phyloP scores from a whole-genome alignment of 2,329 filamentous ascomycete genomes.

The Zymoseptoria passerinii region DNA sequence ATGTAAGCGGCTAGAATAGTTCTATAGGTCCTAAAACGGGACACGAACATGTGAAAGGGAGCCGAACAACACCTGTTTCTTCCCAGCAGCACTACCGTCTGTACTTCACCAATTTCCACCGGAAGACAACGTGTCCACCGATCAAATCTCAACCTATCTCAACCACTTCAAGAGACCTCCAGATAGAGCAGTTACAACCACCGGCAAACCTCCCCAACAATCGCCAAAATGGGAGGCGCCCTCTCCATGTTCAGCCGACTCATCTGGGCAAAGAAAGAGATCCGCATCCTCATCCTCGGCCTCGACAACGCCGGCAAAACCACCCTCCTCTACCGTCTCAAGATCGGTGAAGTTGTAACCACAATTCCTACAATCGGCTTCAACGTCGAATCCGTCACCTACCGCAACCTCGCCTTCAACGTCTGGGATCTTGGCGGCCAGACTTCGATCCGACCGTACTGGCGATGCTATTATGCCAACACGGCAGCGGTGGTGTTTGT shows the following conservation, averaged over 20 bases:
- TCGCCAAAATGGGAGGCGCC: constrained; percentile 45
- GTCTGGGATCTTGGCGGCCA: constrained; percentile 98
- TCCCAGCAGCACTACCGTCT: background rate
- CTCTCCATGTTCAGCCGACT: constrained; percentile 58
- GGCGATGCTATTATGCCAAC: constrained; percentile 99
- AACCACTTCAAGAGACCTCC: background rate
- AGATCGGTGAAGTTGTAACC: constrained; percentile 98
- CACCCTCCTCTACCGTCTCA: constrained; percentile 83
- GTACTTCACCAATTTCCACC: background rate
- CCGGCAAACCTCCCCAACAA: constrained; percentile 1
- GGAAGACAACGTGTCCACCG: background rate
- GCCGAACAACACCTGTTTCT: background rate
- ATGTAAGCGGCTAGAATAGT: no score
- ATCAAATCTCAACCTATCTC: background rate
- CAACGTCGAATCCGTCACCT: constrained; percentile 97
- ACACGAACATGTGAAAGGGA: background rate
- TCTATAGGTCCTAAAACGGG: background rate
- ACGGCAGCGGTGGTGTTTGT: constrained; percentile 98
- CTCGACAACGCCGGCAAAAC: constrained; percentile 99
- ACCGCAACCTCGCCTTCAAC: constrained; percentile 97
- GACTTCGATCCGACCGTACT: constrained; percentile 97
- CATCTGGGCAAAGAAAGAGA: constrained; percentile 93
- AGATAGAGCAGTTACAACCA: background rate
- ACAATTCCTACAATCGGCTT: constrained; percentile 99
- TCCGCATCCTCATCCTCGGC: constrained; percentile 62